These are phyloP conservation scores for Solanum pimpinellifolium DNA, from an alignment of 257 asterid species.

Conservation along the genomic window DNA sequence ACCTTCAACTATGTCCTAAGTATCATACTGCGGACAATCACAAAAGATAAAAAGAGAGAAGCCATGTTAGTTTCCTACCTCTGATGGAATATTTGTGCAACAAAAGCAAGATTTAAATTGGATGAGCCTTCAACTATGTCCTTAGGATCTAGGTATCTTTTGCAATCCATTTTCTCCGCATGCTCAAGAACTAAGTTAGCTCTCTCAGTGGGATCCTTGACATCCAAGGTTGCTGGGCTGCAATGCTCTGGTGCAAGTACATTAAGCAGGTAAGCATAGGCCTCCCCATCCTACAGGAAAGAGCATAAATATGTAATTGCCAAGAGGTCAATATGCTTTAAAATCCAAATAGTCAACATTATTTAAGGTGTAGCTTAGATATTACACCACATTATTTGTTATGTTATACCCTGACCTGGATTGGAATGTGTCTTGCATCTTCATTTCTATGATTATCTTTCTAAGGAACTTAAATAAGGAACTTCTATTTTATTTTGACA, in stretches of 20 bases:
- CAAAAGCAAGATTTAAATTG: slow-evolving; percentile 91
- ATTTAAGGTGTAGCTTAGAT: not conserved
- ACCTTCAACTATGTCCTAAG: slow-evolving; percentile 56
- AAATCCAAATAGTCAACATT: not conserved
- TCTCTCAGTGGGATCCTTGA: slow-evolving; percentile 71
- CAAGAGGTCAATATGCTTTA: not conserved
- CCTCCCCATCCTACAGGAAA: slow-evolving; percentile 89
- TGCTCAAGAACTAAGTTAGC: slow-evolving; percentile 94
- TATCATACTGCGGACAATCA: not conserved
- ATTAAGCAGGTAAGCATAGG: slow-evolving; percentile 88
- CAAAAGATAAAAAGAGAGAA: not conserved
- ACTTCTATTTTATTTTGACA: not conserved
- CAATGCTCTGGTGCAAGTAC: slow-evolving; percentile 97
- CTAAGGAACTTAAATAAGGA: not conserved
- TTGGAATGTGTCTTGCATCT: not conserved
- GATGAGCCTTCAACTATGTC: slow-evolving; percentile 88
- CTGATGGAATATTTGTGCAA: slow-evolving; percentile 93
- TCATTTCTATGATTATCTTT: not conserved
- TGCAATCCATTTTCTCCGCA: slow-evolving; percentile 96
- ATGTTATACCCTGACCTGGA: not conserved
- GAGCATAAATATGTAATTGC: not conserved
- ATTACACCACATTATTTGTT: not conserved
- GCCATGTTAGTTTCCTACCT: slow-evolving; percentile 36
- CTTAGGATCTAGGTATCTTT: slow-evolving; percentile 77
- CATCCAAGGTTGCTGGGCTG: slow-evolving; percentile 68